Evolutionary conservation across 2,329 filamentous ascomycete genomes (phyloP), one percentile per base, ranked within the genome.

Genomic region (Apiospora saccharicola): DNA sequence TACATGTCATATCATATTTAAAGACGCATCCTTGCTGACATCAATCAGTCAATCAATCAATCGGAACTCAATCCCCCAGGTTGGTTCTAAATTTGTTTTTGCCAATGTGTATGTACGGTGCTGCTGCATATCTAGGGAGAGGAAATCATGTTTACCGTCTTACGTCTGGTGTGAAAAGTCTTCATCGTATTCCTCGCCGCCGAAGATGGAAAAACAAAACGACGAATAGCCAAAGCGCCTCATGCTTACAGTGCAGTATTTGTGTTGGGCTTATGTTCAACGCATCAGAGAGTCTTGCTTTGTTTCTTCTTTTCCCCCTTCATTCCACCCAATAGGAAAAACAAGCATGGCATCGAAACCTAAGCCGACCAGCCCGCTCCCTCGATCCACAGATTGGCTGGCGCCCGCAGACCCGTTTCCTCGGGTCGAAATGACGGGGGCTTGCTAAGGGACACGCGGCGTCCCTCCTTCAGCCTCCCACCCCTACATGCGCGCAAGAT

Each of bases 1-100:
- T 64, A 64, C 34, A n/a, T n/a, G 24, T 51, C n/a, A 51, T 64
- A n/a, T 64, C 57, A 41, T 64, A n/a, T 64, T 64, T 41, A n/a
- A 22, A 37, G 34, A 8, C n/a, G 34, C 34, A 64, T 64, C 30
- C 57, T 64, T 64, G 34, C 57, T 64, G 57, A 41, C 57, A 64
- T 64, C 57, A 41, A 41, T 64, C 34, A 22, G 19, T 64, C 57
- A 37, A 64, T 64, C 49, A 51, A 51, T 51, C 57, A 64, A 64
- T 64, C 57, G 57, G 57, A 64, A 64, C 57, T 41, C 57, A 64
- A 64, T 64, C 57, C 34, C 41, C 34, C 34, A 41, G 12, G 41
- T 24, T 41, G 19, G 22, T 41, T 41, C 57, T 64, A 64, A 64
- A 64, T 64, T 64, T 64, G 57, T 64, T 34, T 30, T 13, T n/a